A percentile compares a stretch with the other conserved stretches of the same genome.
Conservation (phyloP, 1,284 basidiomycete species). For the Rhodotorula sp. region DNA sequence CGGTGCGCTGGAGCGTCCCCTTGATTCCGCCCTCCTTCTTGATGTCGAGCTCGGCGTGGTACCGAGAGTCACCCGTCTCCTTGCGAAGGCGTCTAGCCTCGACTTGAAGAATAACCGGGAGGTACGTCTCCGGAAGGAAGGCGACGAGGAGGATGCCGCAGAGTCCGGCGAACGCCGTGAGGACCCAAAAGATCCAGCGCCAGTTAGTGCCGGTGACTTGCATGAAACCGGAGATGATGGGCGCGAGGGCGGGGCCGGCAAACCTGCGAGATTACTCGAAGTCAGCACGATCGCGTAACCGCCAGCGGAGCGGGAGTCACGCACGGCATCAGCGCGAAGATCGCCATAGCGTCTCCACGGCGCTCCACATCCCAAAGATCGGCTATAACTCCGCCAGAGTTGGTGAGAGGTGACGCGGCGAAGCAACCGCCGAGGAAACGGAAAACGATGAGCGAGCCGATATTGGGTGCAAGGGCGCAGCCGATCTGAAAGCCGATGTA, state of each 20-base stretch:
- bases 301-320: too few relatives aligned
- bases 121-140: conserved; percentile 56
- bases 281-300: background rate
- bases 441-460: conserved; percentile 62
- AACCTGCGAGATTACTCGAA: background rate
- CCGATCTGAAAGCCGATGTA: conserved; percentile 68
- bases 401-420: conserved; percentile 49
- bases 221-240: conserved; percentile 64
- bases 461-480: conserved; percentile 62
- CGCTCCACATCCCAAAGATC: conserved; percentile 65
- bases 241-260: conserved; percentile 56
- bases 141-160: conserved; percentile 60
- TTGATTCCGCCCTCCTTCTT: conserved; percentile 40
- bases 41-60: conserved; percentile 54
- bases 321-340: conserved; percentile 68
- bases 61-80: conserved; percentile 65
- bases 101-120: conserved; percentile 55
- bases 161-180: conserved; percentile 56
- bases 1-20: conserved; percentile 52
- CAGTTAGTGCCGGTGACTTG: conserved; percentile 55
- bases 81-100: conserved; percentile 56
- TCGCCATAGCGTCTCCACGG: conserved; percentile 65
- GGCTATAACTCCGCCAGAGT: conserved; percentile 45
- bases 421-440: conserved; percentile 67
- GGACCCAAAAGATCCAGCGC: conserved; percentile 73